Evolutionary conservation across 163 green algal genomes (phyloP), one percentile per base, ranked within the genome.

Genomic region (Chloroidium sp.): DNA sequence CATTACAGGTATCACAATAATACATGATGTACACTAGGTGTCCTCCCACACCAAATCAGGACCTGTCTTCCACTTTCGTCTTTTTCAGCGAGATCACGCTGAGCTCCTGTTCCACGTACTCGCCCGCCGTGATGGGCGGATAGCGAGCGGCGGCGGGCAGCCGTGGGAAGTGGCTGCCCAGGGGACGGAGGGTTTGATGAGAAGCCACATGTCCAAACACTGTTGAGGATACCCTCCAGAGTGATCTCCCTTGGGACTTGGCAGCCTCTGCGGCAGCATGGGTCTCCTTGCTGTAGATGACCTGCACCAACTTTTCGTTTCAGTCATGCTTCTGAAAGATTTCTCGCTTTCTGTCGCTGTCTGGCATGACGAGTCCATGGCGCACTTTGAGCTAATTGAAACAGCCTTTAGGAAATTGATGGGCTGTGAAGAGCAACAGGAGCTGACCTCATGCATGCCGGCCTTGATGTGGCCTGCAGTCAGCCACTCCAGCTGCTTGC

Each of bases 401-500:
- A 36, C 36, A 36, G 36, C 36, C 36, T 36, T 36, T 36, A 36
- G 36, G 36, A 36, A 36, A 36, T 36, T 36, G 36, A 36, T 36
- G 36, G 36, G 36, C 36, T 36, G 36, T 36, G 36, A 36, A 36
- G 36, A 36, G 36, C 36, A 36, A 36, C 36, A 36, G 36, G 36
- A 36, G 36, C 36, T 36, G 77, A 97, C 95, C 88, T 98, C 95
- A 78, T 98, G 95, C 85, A 93, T 93, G 4, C 95, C 95, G 0
- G 93, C 95, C 72, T 80, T 76, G 2, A 96, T 85, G 13, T 87
- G 78, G 0, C 95, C 95, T 0, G 90, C 95, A 0, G 95, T 98
- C 2, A 98, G 88, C 88, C 89, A 95, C 89, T 98, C 95, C 78
- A 98, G 81, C 88, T 98, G 95, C 88, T 93, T 93, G 59, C 94